phyloP scores from a whole-genome alignment of 2,329 filamentous ascomycete species.

The Hypoxylon sp. region DNA sequence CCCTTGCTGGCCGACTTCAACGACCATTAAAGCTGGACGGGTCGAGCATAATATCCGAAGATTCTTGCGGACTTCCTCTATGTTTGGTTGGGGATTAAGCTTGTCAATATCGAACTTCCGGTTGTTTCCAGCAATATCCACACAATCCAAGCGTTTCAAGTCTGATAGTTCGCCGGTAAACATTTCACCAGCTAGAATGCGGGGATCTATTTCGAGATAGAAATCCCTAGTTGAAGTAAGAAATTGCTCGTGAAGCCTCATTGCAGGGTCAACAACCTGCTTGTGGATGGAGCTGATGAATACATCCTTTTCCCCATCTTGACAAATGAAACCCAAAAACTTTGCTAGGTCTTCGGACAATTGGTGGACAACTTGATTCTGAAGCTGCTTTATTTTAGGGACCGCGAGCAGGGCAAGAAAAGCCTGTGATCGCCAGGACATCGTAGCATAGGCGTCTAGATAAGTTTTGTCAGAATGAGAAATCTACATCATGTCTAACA shows the following conservation, averaged over 20 bases:
- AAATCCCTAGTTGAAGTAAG: conserved; percentile 55
- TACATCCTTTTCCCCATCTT: background rate
- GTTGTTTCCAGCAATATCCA: conserved; percentile 53
- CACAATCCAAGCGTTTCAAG: conserved; percentile 51
- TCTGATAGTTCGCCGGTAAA: conserved; percentile 21
- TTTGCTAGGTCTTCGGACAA: conserved; percentile 1
- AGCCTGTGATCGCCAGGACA: conserved; percentile 37
- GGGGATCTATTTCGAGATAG: conserved; percentile 52
- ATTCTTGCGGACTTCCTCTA: conserved; percentile 49
- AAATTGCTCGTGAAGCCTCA: conserved; percentile 55
- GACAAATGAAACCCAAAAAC: conserved; percentile 4
- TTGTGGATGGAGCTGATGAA: conserved; percentile 5
- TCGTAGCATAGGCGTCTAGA: conserved; percentile 20
- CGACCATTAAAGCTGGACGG: conserved; percentile 53
- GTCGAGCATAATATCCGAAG: conserved; percentile 53
- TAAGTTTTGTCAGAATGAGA: background rate
- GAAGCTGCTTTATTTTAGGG: too few species aligned
- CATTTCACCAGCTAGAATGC: conserved; percentile 46
- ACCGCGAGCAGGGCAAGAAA: conserved; percentile 50
- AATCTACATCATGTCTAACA: background rate
- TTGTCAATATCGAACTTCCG: conserved; percentile 47
- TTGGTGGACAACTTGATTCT: conserved; percentile 42
- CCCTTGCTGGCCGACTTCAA: conserved; percentile 52
- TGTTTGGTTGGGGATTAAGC: conserved; percentile 49
- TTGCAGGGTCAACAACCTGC: conserved; percentile 52